phyloP scores from a whole-genome alignment of 306 rosid genomes.

The Sophora flavescens region DNA sequence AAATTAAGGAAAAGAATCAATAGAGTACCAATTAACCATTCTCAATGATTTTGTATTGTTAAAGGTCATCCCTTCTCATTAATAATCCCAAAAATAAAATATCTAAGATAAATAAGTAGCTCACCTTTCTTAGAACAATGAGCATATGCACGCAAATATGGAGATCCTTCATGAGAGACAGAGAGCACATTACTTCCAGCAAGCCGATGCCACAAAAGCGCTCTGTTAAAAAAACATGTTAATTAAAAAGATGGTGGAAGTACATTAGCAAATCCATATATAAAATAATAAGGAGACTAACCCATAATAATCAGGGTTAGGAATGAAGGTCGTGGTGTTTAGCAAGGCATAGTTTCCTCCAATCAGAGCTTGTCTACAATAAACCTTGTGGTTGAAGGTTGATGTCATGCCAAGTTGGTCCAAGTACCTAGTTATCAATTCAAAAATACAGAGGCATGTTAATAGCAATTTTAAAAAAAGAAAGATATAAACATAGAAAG shows the following conservation, averaged over 20 bases:
- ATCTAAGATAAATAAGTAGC: conserved; percentile 23
- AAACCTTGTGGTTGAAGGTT: conserved; percentile 61
- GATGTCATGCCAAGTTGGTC: conserved; percentile 78
- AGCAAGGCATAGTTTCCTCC: conserved; percentile 80
- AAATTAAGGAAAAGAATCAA: too few relatives aligned
- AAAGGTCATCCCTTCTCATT: too few relatives aligned
- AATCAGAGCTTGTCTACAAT: conserved; percentile 67
- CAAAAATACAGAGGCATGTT: conserved; percentile 2
- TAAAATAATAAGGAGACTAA: conserved; percentile 1
- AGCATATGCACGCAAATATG: conserved; percentile 53
- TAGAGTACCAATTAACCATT: too few relatives aligned
- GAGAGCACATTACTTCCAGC: conserved; percentile 59
- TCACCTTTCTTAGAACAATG: conserved; percentile 57
- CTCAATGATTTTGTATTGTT: too few relatives aligned
- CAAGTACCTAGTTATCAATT: conserved; percentile 58
- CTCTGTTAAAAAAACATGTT: conserved; percentile 36
- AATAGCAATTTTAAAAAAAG: not conserved
- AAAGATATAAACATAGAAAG: not conserved
- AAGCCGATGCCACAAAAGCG: conserved; percentile 63
- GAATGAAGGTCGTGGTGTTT: conserved; percentile 66
- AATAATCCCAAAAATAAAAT: not conserved
- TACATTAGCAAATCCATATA: too few relatives aligned
- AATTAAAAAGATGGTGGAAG: not conserved
- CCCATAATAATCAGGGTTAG: conserved; percentile 79
- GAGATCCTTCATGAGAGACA: conserved; percentile 51